These are phyloP conservation scores for Hemileccinum rubropunctum DNA, from an alignment of 768 basidiomycete species.

Conservation along the genomic window DNA sequence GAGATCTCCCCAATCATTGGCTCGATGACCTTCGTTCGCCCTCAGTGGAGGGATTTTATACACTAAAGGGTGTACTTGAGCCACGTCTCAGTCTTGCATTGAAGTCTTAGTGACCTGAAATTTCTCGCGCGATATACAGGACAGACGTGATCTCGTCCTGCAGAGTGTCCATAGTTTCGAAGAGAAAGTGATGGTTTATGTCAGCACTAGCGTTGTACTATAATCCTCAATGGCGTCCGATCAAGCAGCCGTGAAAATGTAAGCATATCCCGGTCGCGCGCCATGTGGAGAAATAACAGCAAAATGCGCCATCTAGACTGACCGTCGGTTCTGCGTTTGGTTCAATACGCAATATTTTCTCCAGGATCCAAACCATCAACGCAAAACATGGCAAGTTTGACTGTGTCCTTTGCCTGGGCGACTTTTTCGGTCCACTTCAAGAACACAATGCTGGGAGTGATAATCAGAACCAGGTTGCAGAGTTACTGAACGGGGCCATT, in stretches of 20 bases:
- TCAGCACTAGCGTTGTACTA: constrained; percentile 11
- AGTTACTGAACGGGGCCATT: constrained; percentile 64
- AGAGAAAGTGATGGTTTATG: constrained; percentile 16
- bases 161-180: constrained; percentile 45
- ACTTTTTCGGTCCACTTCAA: constrained; percentile 73
- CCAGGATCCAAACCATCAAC: constrained; percentile 82
- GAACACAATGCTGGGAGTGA: constrained; percentile 23
- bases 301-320: constrained; percentile 39
- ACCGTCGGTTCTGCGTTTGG: constrained; percentile 82
- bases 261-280: constrained; percentile 6
- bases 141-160: constrained; percentile 88
- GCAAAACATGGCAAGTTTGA: constrained; percentile 93
- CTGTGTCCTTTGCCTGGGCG: constrained; percentile 75
- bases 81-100: constrained; percentile 10
- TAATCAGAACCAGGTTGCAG: constrained; percentile 49
- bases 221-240: constrained; percentile 20
- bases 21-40: constrained; percentile 85
- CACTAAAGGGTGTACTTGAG: constrained; percentile 47
- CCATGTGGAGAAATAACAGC: constrained; percentile 2
- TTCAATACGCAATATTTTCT: constrained; percentile 67
- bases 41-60: constrained; percentile 90
- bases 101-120: constrained; percentile 62
- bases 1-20: constrained; percentile 91
- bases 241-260: constrained; percentile 31
- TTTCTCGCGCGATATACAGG: constrained; percentile 85